Conservation (phyloP, 2,329 filamentous ascomycete species). For the Trichoderma polysporum region DNA sequence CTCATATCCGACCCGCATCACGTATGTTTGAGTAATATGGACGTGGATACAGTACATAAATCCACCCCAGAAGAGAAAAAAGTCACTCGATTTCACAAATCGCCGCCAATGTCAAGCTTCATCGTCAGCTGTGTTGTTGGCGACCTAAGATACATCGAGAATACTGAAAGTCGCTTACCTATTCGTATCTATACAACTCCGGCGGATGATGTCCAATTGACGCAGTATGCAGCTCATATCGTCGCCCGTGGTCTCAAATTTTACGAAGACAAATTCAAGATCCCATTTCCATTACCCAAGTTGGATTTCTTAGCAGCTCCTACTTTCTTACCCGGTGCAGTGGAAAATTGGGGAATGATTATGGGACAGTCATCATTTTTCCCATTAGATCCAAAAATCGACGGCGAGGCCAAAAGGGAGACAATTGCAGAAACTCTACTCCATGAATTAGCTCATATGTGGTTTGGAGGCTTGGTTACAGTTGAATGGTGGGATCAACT, state of each 20-base stretch:
- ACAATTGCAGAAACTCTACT: constrained; percentile 92
- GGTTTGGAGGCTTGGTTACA: constrained; percentile 90
- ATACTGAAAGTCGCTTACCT: constrained; percentile 84
- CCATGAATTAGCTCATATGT: constrained; percentile 94
- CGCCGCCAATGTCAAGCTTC: constrained; percentile 86
- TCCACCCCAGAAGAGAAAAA: constrained; percentile 62
- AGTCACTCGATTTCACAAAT: constrained; percentile 73
- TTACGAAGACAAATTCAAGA: constrained; percentile 88
- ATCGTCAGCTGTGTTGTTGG: constrained; percentile 89
- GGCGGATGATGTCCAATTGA: constrained; percentile 82
- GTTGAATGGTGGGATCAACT: constrained; percentile 95
- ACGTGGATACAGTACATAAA: constrained; percentile 40
- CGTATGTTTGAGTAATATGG: constrained; percentile 75
- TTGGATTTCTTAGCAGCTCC: constrained; percentile 85
- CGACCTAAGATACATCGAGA: constrained; percentile 95
- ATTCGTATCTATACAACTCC: constrained; percentile 92
- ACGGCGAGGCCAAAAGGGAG: constrained; percentile 85
- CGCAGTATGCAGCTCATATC: constrained; percentile 77
- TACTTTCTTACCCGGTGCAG: constrained; percentile 81
- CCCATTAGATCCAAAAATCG: constrained; percentile 85
- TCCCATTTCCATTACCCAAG: constrained; percentile 90
- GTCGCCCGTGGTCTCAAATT: constrained; percentile 90
- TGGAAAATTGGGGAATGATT: constrained; percentile 95
- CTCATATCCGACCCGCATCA: constrained; percentile 89
- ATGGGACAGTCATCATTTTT: constrained; percentile 93